These are phyloP conservation scores for Anthracocystis walkeri DNA, from an alignment of 1,284 basidiomycete genomes.

Conservation along the genomic window DNA sequence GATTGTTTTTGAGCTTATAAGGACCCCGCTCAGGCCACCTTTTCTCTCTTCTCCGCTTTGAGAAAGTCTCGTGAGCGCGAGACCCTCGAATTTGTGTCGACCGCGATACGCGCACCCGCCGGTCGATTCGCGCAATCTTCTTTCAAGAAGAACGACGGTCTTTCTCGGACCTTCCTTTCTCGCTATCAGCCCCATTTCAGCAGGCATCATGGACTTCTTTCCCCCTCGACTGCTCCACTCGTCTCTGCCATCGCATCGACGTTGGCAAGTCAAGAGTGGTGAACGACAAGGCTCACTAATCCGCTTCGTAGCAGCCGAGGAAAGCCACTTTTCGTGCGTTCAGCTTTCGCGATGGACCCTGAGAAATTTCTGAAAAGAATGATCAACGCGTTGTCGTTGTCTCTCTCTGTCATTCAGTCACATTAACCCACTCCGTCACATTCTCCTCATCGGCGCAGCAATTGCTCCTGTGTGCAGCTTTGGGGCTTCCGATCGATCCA, in stretches of 20 bases:
- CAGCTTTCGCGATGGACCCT: conserved; percentile 1
- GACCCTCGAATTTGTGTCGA: background rate
- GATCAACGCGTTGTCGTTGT: background rate
- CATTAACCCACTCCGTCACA: no score
- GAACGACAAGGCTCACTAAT: background rate
- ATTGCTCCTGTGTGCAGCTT: no score
- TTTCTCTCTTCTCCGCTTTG: no score
- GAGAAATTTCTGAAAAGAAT: background rate
- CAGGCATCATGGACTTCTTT: no score
- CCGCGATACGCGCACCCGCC: background rate
- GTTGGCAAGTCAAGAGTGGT: background rate
- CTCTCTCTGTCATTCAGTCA: no score
- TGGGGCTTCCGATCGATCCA: no score
- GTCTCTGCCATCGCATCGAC: background rate
- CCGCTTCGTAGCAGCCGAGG: background rate
- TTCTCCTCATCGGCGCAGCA: no score
- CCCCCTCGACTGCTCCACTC: background rate
- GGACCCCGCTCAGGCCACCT: conserved; percentile 6
- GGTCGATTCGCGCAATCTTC: no score
- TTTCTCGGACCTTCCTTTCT: no score
- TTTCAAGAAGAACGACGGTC: no score
- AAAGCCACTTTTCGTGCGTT: background rate
- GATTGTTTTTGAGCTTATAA: background rate
- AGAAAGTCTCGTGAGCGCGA: background rate
- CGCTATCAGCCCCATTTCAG: no score